Conservation (phyloP, 2,329 filamentous ascomycete species). For the Camptophora hylomeconis region DNA sequence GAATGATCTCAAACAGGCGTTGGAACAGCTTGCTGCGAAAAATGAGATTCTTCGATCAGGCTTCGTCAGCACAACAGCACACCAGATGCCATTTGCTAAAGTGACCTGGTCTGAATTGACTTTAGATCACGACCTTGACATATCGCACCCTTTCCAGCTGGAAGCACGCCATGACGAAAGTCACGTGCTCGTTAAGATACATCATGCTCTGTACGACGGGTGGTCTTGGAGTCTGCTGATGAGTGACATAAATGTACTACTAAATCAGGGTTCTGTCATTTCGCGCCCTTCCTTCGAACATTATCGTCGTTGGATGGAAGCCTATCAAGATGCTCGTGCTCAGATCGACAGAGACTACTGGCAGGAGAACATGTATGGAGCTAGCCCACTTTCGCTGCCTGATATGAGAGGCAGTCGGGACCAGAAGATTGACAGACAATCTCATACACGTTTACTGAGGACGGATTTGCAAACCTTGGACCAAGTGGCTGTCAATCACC, state of each 20-base stretch:
- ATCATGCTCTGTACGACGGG: constrained; percentile 84
- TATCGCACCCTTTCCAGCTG: constrained; percentile 50
- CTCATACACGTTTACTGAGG: constrained; percentile 6
- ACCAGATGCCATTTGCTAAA: constrained; percentile 41
- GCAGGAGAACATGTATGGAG: constrained; percentile 42
- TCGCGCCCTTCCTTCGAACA: constrained; percentile 46
- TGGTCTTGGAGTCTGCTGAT: constrained; percentile 74
- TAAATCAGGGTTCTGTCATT: constrained; percentile 24
- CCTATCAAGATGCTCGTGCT: neutral
- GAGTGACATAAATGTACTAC: constrained; percentile 47
- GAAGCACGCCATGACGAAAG: constrained; percentile 13
- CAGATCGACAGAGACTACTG: constrained; percentile 42
- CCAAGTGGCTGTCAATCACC: constrained; percentile 26
- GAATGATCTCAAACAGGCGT: constrained; percentile 34
- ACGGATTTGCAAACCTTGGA: constrained; percentile 21
- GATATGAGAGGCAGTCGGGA: no score
- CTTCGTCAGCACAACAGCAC: constrained; percentile 43
- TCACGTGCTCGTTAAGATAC: constrained; percentile 44
- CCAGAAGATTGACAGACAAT: constrained; percentile 38
- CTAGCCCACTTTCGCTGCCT: constrained; percentile 37
- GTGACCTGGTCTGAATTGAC: constrained; percentile 47
- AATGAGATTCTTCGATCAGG: constrained; percentile 64
- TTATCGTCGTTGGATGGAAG: constrained; percentile 40
- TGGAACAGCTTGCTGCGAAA: constrained; percentile 35
- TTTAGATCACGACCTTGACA: constrained; percentile 21